These are phyloP conservation scores for Metarhizium anisopliae DNA, from an alignment of 2,329 filamentous ascomycete genomes.

Conservation along the genomic window DNA sequence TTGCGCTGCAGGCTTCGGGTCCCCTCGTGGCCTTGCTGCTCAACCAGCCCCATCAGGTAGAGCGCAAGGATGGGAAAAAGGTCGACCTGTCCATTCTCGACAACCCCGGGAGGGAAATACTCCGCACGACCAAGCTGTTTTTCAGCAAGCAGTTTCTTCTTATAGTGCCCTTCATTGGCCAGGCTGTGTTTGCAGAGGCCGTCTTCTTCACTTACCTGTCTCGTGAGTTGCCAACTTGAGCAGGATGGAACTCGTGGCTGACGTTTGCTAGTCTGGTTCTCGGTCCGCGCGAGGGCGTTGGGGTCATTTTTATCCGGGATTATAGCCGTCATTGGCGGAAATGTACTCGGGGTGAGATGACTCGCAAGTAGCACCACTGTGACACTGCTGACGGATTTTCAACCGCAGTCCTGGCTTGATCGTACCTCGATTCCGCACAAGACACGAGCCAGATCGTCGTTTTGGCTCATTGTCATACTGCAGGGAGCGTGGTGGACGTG, in stretches of 20 bases:
- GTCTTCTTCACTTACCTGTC: constrained; percentile 62
- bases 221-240: constrained; percentile 6
- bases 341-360: constrained; percentile 48
- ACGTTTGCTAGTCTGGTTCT: constrained; percentile 49
- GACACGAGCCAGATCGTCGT: constrained; percentile 43
- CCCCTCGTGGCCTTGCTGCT: constrained; percentile 57
- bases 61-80: constrained; percentile 54
- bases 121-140: not conserved
- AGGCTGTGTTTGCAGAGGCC: constrained; percentile 39
- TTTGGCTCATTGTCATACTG: constrained; percentile 42
- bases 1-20: constrained; percentile 57
- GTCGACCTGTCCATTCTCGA: constrained; percentile 51
- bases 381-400: not conserved
- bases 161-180: constrained; percentile 56
- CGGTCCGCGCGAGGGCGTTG: constrained; percentile 57
- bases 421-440: constrained; percentile 44
- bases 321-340: constrained; percentile 52
- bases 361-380: constrained; percentile 3
- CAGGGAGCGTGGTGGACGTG: constrained; percentile 68
- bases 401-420: constrained; percentile 45
- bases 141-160: constrained; percentile 32
- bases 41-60: constrained; percentile 50
- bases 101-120: constrained; percentile 18
- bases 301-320: constrained; percentile 64
- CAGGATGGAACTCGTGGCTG: not conserved